These are phyloP conservation scores for Apiospora phragmitis DNA, from an alignment of 2,329 filamentous ascomycete species.

Conservation along the genomic window DNA sequence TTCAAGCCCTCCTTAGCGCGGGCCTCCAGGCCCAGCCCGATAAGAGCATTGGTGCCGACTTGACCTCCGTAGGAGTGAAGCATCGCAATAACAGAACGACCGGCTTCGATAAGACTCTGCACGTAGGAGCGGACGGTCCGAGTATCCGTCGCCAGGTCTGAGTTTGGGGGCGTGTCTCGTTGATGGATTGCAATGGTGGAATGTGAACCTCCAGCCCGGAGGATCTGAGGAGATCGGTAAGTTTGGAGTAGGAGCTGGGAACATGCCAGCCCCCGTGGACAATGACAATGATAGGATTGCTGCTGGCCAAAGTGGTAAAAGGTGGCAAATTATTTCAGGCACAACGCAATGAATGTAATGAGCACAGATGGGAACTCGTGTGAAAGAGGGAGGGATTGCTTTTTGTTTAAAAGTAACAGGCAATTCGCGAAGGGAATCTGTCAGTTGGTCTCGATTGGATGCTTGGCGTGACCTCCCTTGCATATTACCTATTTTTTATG, in stretches of 20 bases:
- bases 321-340: no score
- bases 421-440: no score
- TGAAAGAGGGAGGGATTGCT: no score
- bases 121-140: conserved; percentile 21
- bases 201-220: conserved; percentile 20
- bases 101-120: conserved; percentile 21
- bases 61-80: conserved; percentile 31
- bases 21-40: conserved; percentile 19
- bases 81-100: conserved; percentile 21
- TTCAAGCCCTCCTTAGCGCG: conserved; percentile 16
- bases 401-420: no score
- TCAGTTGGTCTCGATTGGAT: no score
- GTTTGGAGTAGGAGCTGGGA: conserved; percentile 18
- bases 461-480: no score
- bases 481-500: no score
- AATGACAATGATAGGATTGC: conserved; percentile 14
- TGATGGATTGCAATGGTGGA: conserved; percentile 17
- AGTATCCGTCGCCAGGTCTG: conserved; percentile 22
- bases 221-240: conserved; percentile 12
- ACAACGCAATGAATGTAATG: no score
- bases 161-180: conserved; percentile 25
- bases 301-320: neutral
- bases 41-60: conserved; percentile 27
- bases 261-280: conserved; percentile 20
- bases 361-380: no score